A percentile compares a stretch with the other conserved stretches of the same genome.
These are phyloP conservation scores for Aspergillus egyptiacus DNA, from an alignment of 495 filamentous ascomycete genomes.

Conservation along the genomic window DNA sequence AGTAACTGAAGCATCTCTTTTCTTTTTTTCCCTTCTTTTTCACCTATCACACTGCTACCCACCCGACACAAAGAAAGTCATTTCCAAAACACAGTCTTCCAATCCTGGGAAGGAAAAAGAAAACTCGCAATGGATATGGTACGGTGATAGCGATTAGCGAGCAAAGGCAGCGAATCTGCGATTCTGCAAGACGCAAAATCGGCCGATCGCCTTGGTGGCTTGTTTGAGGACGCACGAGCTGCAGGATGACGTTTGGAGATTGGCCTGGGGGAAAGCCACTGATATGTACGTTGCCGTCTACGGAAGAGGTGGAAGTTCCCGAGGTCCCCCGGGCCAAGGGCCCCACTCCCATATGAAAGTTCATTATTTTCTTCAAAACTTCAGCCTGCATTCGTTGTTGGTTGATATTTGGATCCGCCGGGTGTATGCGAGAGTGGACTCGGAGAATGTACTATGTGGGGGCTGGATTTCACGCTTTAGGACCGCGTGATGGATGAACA, in stretches of 20 bases:
- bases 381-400: too few relatives aligned
- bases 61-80: background rate
- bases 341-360: too few relatives aligned
- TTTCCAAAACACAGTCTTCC: background rate
- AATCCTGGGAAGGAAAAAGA: background rate
- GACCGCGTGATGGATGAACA: too few relatives aligned
- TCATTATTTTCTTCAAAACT: too few relatives aligned
- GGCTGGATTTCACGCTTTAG: too few relatives aligned
- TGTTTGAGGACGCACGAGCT: conserved; percentile 2
- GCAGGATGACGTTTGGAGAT: conserved; percentile 17
- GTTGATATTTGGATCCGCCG: too few relatives aligned
- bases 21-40: too few relatives aligned
- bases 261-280: conserved; percentile 3
- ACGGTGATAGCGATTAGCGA: background rate
- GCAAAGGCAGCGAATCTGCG: background rate
- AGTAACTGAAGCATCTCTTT: too few relatives aligned
- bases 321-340: too few relatives aligned
- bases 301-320: background rate
- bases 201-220: background rate
- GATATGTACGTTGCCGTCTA: conserved; percentile 2
- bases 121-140: too few relatives aligned
- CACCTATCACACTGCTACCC: background rate
- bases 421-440: too few relatives aligned
- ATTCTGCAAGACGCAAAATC: background rate
- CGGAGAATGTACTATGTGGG: too few relatives aligned